A percentile compares a stretch with the other conserved stretches of the same genome.
Conservation (phyloP, 176 grass and related monocot genomes). For the Carex scoparia region DNA sequence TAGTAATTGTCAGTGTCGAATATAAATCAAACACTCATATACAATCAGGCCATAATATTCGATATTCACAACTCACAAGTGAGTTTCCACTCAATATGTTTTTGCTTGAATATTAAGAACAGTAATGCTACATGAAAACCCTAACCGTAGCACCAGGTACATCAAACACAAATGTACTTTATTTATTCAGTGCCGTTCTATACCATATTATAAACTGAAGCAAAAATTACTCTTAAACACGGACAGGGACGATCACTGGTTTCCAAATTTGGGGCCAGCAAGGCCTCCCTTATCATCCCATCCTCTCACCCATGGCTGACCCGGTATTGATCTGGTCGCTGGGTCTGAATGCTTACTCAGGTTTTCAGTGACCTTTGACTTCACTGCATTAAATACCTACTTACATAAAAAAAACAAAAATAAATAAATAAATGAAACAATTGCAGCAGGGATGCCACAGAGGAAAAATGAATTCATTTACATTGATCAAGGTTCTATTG, state of each 20-base stretch:
- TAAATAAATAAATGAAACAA: not conserved
- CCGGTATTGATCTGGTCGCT: conserved; percentile 62
- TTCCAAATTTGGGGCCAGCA: conserved; percentile 68
- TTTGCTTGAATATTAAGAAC: not conserved
- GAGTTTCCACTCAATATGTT: not conserved
- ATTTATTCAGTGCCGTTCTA: not conserved
- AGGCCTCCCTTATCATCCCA: conserved; percentile 84
- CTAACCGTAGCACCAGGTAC: not conserved
- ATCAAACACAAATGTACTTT: not conserved
- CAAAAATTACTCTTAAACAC: not conserved
- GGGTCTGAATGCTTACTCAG: conserved; percentile 62
- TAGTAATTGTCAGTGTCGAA: not conserved
- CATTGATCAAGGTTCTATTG: not conserved
- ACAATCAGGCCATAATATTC: not conserved
- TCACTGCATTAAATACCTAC: conserved; percentile 70
- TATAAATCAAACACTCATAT: not conserved
- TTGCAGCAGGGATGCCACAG: not conserved
- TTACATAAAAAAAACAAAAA: not conserved
- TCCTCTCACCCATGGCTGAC: conserved; percentile 87
- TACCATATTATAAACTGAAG: not conserved
- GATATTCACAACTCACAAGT: not conserved
- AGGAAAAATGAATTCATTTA: not conserved
- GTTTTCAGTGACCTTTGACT: conserved; percentile 63
- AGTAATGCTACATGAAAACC: not conserved
- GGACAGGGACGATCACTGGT: conserved; percentile 52